These are phyloP conservation scores for Mortierella alpina DNA, from an alignment of 192 early-diverging fungal species.

Conservation along the genomic window DNA sequence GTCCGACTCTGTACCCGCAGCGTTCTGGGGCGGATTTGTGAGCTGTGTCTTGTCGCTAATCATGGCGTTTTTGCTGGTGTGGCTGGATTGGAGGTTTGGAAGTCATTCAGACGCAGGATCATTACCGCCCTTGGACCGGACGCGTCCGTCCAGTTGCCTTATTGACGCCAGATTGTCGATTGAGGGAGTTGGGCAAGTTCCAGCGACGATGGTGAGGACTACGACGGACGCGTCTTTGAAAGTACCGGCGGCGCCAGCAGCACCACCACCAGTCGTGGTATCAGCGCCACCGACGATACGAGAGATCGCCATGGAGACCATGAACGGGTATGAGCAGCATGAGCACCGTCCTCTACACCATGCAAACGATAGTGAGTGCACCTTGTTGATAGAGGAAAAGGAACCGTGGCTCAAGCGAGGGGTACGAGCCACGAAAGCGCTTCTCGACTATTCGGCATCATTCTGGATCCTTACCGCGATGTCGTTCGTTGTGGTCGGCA, in stretches of 20 bases:
- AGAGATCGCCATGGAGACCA: not conserved
- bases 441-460: slow-evolving; percentile 47
- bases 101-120: not conserved
- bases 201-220: not conserved
- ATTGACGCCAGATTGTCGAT: slow-evolving; percentile 5
- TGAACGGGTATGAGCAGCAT: not conserved
- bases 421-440: not conserved
- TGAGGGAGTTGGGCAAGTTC: not conserved
- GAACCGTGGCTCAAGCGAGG: not conserved
- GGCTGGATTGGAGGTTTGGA: slow-evolving; percentile 17
- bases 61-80: slow-evolving; percentile 9
- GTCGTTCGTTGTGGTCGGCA: slow-evolving; percentile 63
- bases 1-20: slow-evolving; percentile 48
- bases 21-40: slow-evolving; percentile 61
- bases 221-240: not conserved
- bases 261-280: not conserved
- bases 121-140: not conserved
- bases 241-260: too few relatives aligned
- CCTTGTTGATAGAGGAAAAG: not conserved
- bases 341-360: not conserved
- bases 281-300: not conserved
- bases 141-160: slow-evolving; percentile 12
- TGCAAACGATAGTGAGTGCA: not conserved
- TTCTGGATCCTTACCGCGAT: slow-evolving; percentile 62
- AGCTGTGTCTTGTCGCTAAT: slow-evolving; percentile 59